These are phyloP conservation scores for Chalara sp. DNA, from an alignment of 2,329 filamentous ascomycete species.

Conservation along the genomic window DNA sequence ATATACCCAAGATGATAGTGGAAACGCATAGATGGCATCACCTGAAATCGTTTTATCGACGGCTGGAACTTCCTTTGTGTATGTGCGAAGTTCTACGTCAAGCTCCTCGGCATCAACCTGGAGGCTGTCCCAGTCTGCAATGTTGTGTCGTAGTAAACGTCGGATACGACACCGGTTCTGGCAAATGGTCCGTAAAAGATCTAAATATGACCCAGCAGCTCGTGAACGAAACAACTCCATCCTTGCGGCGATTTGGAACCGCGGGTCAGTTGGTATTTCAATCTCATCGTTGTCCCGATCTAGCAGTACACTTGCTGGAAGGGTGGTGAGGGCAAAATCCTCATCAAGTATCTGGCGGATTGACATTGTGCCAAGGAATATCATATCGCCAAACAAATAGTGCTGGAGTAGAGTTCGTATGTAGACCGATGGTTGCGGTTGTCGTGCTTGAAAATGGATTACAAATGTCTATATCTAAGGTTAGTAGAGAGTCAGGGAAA, in stretches of 20 bases:
- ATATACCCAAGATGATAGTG: slow-evolving; percentile 83
- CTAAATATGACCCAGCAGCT: slow-evolving; percentile 66
- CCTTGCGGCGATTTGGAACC: slow-evolving; percentile 63
- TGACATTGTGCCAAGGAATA: slow-evolving; percentile 59
- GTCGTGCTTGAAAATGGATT: slow-evolving; percentile 66
- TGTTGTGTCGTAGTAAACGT: slow-evolving; percentile 79
- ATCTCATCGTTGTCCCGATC: slow-evolving; percentile 70
- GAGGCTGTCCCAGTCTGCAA: slow-evolving; percentile 76
- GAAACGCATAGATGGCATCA: slow-evolving; percentile 57
- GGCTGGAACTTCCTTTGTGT: slow-evolving; percentile 55
- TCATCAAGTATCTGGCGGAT: slow-evolving; percentile 72
- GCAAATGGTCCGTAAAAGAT: slow-evolving; percentile 76
- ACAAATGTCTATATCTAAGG: slow-evolving; percentile 55
- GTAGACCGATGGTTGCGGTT: slow-evolving; percentile 77
- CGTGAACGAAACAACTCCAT: slow-evolving; percentile 64
- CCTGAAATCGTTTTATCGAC: slow-evolving; percentile 39
- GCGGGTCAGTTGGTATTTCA: slow-evolving; percentile 66
- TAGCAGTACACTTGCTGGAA: slow-evolving; percentile 65
- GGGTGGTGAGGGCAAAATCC: slow-evolving; percentile 70
- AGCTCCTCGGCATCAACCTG: slow-evolving; percentile 76
- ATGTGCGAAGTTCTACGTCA: slow-evolving; percentile 58
- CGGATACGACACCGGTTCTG: slow-evolving; percentile 87
- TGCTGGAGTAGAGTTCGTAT: slow-evolving; percentile 74
- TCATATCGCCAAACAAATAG: slow-evolving; percentile 66
- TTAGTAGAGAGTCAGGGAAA: neutral